Conservation (phyloP, 352 stramenopile species). For the Plasmopara viticola region DNA sequence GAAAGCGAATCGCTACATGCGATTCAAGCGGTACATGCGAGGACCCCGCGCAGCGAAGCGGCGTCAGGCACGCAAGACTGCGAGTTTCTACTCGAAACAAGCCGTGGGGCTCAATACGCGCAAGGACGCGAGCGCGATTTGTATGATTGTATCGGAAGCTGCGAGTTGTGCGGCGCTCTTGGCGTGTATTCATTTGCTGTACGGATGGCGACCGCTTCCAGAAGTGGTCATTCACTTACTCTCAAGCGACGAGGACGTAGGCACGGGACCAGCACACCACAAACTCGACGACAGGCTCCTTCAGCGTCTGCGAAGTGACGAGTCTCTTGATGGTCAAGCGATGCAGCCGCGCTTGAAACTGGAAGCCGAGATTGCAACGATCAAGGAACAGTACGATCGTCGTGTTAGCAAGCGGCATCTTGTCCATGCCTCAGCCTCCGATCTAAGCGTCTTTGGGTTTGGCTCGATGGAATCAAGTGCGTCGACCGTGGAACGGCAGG, state of each 20-base stretch:
- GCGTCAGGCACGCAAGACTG: slow-evolving; percentile 53
- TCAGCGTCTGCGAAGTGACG: slow-evolving; percentile 34
- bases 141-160: slow-evolving; percentile 71
- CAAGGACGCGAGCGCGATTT: slow-evolving; percentile 56
- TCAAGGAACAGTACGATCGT: slow-evolving; percentile 73
- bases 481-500: background rate
- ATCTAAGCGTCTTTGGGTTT: slow-evolving; percentile 22
- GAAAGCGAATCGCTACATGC: slow-evolving; percentile 75
- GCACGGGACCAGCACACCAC: slow-evolving; percentile 2
- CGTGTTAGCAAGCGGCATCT: slow-evolving; percentile 54
- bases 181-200: slow-evolving; percentile 71
- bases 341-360: slow-evolving; percentile 31
- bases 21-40: slow-evolving; percentile 78
- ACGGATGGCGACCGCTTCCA: slow-evolving; percentile 62
- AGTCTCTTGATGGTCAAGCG: slow-evolving; percentile 17
- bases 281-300: slow-evolving; percentile 37
- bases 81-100: slow-evolving; percentile 77
- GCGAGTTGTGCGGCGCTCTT: slow-evolving; percentile 69
- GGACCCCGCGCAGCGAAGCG: slow-evolving; percentile 53
- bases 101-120: slow-evolving; percentile 41
- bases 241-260: slow-evolving; percentile 16
- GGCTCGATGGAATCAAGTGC: background rate
- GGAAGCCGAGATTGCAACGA: slow-evolving; percentile 66
- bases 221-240: slow-evolving; percentile 69
- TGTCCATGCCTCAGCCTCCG: slow-evolving; percentile 26